Conservation (phyloP, 129 eudicot species). For the Rutidosis leptorrhynchoides region DNA sequence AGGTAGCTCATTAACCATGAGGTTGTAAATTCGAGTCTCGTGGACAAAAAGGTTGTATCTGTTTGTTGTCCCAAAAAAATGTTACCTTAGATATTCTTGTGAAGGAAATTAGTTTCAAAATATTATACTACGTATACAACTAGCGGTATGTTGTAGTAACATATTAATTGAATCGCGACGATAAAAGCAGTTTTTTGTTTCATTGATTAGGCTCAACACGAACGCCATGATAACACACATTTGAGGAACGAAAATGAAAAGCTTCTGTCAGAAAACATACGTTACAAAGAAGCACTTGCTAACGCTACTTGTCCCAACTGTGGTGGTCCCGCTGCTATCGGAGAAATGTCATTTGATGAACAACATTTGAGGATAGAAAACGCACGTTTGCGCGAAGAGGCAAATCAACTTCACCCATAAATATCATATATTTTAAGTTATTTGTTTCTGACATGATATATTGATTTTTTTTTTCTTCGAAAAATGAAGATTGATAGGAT, state of each 20-base stretch:
- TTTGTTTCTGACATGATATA: not conserved
- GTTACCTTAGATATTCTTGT: too few species aligned
- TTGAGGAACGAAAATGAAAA: conserved; percentile 84
- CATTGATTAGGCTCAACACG: conserved; percentile 75
- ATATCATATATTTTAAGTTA: not conserved
- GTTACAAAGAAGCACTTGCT: conserved; percentile 88
- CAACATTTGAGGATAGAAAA: conserved; percentile 92
- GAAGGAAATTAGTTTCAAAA: too few species aligned
- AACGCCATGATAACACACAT: conserved; percentile 82
- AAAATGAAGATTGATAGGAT: conserved; percentile 94
- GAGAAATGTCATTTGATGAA: conserved; percentile 97
- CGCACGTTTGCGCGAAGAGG: conserved; percentile 93
- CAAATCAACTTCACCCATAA: conserved; percentile 2
- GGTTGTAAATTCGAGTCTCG: too few species aligned
- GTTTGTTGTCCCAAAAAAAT: too few species aligned
- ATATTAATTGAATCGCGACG: conserved; percentile 12
- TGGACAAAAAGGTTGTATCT: too few species aligned
- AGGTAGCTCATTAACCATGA: too few species aligned
- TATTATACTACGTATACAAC: too few species aligned
- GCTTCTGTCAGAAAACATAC: conserved; percentile 83
- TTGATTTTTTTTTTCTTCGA: not conserved
- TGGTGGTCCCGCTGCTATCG: conserved; percentile 94
- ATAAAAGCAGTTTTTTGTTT: conserved; percentile 9
- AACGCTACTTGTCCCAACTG: conserved; percentile 92
- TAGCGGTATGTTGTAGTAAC: not conserved